These are phyloP conservation scores for Lactarius hengduanensis DNA, from an alignment of 768 basidiomycete genomes.

Conservation along the genomic window DNA sequence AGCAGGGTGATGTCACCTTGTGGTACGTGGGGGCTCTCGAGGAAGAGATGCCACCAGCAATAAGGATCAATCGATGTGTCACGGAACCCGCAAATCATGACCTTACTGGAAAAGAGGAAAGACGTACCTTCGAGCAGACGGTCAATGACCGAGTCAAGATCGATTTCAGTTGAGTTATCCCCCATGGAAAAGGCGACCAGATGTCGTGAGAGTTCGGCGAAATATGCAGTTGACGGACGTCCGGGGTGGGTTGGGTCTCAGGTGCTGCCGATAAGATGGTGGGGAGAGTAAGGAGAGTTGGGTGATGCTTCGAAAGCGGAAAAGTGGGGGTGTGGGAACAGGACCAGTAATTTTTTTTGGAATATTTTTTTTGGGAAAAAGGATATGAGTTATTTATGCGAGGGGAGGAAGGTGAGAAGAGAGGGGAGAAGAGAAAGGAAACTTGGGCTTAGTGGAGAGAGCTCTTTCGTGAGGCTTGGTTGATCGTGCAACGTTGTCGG, in stretches of 20 bases:
- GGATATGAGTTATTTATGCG: neutral
- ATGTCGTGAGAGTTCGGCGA: neutral
- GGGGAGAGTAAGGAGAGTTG: slow-evolving; percentile 24
- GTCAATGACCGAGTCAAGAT: slow-evolving; percentile 99
- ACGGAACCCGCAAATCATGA: neutral
- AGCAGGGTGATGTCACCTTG: neutral
- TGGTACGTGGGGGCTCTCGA: neutral
- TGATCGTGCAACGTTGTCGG: slow-evolving; percentile 25
- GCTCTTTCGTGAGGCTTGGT: neutral
- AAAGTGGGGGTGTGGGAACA: slow-evolving; percentile 14
- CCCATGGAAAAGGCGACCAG: slow-evolving; percentile 48
- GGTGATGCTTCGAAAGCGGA: slow-evolving; percentile 13
- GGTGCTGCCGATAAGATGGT: slow-evolving; percentile 11
- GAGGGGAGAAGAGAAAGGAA: slow-evolving; percentile 7
- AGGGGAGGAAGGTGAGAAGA: neutral
- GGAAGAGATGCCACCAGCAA: slow-evolving; percentile 9
- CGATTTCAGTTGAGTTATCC: slow-evolving; percentile 87
- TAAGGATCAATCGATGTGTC: neutral
- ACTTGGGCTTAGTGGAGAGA: neutral
- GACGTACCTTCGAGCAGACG: slow-evolving; percentile 91
- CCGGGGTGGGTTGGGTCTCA: slow-evolving; percentile 6
- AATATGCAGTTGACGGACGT: neutral
- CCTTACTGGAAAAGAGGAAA: slow-evolving; percentile 3
- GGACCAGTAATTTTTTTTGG: slow-evolving; percentile 4
- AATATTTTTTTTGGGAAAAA: slow-evolving; percentile 4